Base-by-base conservation (phyloP, 495 filamentous ascomycete genomes). In the Tuber indicum region DNA sequence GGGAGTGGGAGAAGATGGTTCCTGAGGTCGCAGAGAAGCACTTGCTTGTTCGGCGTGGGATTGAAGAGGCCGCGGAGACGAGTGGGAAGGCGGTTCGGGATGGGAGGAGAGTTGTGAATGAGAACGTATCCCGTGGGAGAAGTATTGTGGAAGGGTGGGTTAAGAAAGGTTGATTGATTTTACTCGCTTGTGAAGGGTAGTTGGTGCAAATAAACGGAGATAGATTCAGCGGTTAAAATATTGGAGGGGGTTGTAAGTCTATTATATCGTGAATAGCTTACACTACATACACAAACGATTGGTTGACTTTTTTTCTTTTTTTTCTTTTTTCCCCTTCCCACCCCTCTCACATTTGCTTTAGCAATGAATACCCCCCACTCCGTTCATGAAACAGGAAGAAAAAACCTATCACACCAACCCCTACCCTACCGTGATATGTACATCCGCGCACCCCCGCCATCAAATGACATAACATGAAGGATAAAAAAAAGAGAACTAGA, bases 1-100 rank as follows among this genome's bases (percentile, higher is more conserved):
- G 95, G 96, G 88, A 88, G 79, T 98, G 93, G 84, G 96, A 99
- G 89, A 89, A 96, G 87, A 88, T 86, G 83, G 91, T 92, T 77
- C 96, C 96, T 14, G 90, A 88, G 42, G 84, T 99, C 72, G 90
- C 92, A 26, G 90, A 96, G 75, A 88, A 91, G 71, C 96, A 98
- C 85, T 75, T 94, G 74, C 84, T 86, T 79, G 84, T 91, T 14
- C 88, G 90, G 70, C 88, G 91, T 81, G 87, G 89, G 58, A 87
- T 92, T 72, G 88, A 90, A 85, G 87, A 91, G 84, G 91, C 91
- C 69, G 89, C 88, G 87, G 91, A 92, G 75, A 90, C 90, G 23
- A 88, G 89, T 83, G 89, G 92, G 78, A 93, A 94, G 84, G 88
- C 89, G 36, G 87, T 90, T 70, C 70, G 71, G 36, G 88, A 93